Evolutionary conservation across 176 grass and related monocot species (phyloP).

Genomic region (Carex parvula): DNA sequence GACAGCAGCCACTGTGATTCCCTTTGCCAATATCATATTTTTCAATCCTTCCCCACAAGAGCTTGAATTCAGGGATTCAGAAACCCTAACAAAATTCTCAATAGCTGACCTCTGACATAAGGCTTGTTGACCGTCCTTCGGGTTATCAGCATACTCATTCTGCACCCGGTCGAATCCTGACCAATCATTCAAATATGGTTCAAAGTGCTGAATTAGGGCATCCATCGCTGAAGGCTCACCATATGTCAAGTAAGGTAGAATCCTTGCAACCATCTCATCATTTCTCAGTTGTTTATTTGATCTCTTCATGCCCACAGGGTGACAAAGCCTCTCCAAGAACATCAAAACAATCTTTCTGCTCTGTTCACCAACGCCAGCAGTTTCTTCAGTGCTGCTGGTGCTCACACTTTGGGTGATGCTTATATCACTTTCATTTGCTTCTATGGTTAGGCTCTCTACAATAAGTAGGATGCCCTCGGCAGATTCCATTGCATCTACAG

Average conservation of each 20-base stretch:
- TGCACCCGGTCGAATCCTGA: constrained; percentile 67
- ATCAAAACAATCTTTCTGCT: constrained; percentile 95
- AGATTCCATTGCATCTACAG: constrained; percentile 86
- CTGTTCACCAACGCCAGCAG: constrained; percentile 66
- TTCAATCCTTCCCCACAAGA: constrained; percentile 89
- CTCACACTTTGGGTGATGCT: constrained; percentile 85
- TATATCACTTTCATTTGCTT: constrained; percentile 95
- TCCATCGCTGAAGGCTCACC: constrained; percentile 89
- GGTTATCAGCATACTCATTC: constrained; percentile 70
- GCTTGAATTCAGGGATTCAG: constrained; percentile 98
- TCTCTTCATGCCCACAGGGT: constrained; percentile 65
- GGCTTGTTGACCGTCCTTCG: constrained; percentile 63
- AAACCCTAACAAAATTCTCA: constrained; percentile 92
- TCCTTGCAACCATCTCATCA: constrained; percentile 99
- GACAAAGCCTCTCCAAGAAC: constrained; percentile 88
- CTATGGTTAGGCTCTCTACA: constrained; percentile 95
- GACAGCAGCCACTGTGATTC: constrained; percentile 63
- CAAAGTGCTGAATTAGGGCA: constrained; percentile 91
- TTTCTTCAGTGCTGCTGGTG: constrained; percentile 67
- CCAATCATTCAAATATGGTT: constrained; percentile 84
- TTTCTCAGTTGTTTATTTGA: constrained; percentile 96
- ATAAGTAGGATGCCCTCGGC: constrained; percentile 97
- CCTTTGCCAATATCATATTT: constrained; percentile 92
- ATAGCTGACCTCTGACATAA: constrained; percentile 69
- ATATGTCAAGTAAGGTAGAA: constrained; percentile 95